Base-by-base conservation (phyloP, 192 early-diverging fungal genomes). In the Coemansia sp. region DNA sequence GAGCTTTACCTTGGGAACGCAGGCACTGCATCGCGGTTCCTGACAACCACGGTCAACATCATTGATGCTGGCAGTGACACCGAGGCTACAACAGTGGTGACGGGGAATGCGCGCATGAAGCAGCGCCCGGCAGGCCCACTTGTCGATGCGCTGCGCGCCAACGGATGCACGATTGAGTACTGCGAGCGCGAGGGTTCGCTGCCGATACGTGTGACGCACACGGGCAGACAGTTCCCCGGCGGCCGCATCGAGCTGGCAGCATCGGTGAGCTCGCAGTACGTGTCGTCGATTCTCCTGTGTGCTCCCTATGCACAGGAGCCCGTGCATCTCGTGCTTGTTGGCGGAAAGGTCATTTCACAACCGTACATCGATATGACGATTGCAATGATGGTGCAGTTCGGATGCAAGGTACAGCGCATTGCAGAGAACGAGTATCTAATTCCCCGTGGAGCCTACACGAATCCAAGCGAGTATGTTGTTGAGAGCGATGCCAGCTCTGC, bases 361-460 rank as follows among this genome's bases (percentile, higher is more conserved):
- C 94, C 93, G 10, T 99, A 99, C 83, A 99, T 99, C 69, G 96
- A 99, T 78, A 98, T 99, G 97, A 99, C 97, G 6, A 90, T 97
- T 51, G 88, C 93, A 40, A 99, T 99, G 97, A 99, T 99, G 97
- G 86, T 85, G 61, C 89, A 91, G 19, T 99, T 99, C 73, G 97
- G 97, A 46, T 86, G 93, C 62, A 60, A 79, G 7, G 93, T 96
- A 54, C 81, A 90, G 67, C 86, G 91, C 19, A 66, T 91, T 3
- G 76, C 87, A 40, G 83, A 87, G 59, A 96, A 93, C 78, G 88
- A 86, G 41, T 99, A 99, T 77, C 67, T 87, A 21, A 92, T 99
- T 54, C 92, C 95, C 16, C 63, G 85, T 49, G 86, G 87, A 2
- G 75, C 85, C 0, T 99, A 99, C 77, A 74, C 62, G 39, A 98